phyloP scores from a whole-genome alignment of 1,284 basidiomycete genomes.

The Cryptococcus sp. region DNA sequence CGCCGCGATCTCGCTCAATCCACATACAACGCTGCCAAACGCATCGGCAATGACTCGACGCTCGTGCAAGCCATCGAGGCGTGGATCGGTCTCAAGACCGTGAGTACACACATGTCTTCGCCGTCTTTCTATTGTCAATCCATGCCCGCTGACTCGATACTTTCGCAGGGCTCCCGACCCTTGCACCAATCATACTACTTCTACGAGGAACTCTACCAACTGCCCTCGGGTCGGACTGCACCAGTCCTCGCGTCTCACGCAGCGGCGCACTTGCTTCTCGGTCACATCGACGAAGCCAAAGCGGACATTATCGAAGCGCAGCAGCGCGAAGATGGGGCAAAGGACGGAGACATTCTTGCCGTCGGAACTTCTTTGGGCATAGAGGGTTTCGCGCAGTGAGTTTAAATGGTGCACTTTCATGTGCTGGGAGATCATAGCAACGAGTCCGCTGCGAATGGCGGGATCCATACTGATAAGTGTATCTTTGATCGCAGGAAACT shows the following conservation, averaged over 20 bases:
- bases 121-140: neutral
- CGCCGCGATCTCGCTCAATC: constrained; percentile 82
- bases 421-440: neutral
- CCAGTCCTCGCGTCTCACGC: constrained; percentile 78
- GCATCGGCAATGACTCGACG: constrained; percentile 83
- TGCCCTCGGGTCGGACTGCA: constrained; percentile 72
- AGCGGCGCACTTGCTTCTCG: constrained; percentile 75
- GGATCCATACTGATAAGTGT: neutral
- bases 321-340: constrained; percentile 57
- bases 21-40: constrained; percentile 75
- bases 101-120: constrained; percentile 52
- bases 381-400: constrained; percentile 65
- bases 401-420: constrained; percentile 16
- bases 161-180: constrained; percentile 55
- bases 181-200: constrained; percentile 71
- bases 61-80: constrained; percentile 88
- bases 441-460: neutral
- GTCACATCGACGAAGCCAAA: constrained; percentile 76
- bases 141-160: neutral
- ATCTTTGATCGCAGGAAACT: constrained; percentile 34
- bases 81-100: constrained; percentile 76
- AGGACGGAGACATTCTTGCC: constrained; percentile 69
- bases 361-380: constrained; percentile 67
- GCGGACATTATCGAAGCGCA: constrained; percentile 81
- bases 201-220: constrained; percentile 87